A percentile compares a stretch with the other conserved stretches of the same genome.
Evolutionary conservation across 495 filamentous ascomycete species (phyloP).

Genomic region (Hypoxylon fuscum): DNA sequence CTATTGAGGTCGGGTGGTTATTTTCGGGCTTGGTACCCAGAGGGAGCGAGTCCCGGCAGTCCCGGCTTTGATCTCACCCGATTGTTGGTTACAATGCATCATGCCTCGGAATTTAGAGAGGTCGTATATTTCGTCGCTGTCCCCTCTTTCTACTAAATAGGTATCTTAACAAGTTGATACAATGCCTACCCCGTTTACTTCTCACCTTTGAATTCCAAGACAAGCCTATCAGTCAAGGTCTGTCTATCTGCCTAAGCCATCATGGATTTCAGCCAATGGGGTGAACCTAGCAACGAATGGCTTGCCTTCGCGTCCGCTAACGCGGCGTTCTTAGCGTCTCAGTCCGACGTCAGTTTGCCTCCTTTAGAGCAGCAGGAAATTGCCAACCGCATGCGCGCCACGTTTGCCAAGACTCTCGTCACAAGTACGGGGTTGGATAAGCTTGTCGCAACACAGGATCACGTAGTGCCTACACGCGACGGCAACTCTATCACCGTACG

Average conservation of each 20-base stretch:
- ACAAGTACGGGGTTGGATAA: slow-evolving; percentile 17
- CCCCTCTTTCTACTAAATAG: too few species aligned
- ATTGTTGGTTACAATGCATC: too few species aligned
- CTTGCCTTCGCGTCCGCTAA: slow-evolving; percentile 34
- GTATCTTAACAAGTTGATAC: too few species aligned
- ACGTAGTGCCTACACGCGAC: slow-evolving; percentile 53
- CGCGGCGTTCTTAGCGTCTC: slow-evolving; percentile 7
- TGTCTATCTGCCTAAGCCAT: neutral
- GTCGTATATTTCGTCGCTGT: too few species aligned
- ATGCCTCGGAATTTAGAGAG: too few species aligned
- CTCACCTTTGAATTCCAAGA: too few species aligned
- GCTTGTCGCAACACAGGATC: slow-evolving; percentile 47
- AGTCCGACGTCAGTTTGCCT: slow-evolving; percentile 17
- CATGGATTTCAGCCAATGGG: slow-evolving; percentile 39
- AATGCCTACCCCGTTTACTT: too few species aligned
- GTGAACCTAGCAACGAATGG: slow-evolving; percentile 33
- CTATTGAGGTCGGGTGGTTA: too few species aligned
- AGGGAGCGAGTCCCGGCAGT: too few species aligned
- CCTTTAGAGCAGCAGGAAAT: slow-evolving; percentile 21
- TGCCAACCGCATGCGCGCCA: slow-evolving; percentile 17
- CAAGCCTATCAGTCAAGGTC: neutral
- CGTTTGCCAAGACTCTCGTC: slow-evolving; percentile 19
- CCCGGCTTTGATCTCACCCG: too few species aligned
- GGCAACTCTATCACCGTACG: slow-evolving; percentile 52
- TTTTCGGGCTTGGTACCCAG: too few species aligned